Percentiles rank a stretch among this genome's conserved stretches.
Conservation (phyloP, 179 eudicot species). For the Beta lomatogona region DNA sequence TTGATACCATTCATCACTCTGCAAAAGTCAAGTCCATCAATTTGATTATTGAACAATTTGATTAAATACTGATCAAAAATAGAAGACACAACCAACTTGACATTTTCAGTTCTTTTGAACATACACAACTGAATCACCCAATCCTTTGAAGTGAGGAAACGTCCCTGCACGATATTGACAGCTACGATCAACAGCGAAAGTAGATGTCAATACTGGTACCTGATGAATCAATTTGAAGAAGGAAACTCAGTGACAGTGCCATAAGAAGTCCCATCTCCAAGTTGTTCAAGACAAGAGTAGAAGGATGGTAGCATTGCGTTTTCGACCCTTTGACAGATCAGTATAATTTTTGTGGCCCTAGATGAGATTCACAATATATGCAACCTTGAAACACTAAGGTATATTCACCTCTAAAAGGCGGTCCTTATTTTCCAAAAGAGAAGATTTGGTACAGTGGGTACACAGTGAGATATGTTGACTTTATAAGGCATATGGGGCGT, state of each 20-base stretch:
- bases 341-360: no score
- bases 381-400: no score
- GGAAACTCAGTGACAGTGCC: no score
- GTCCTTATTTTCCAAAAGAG: no score
- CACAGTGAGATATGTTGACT: no score
- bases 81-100: conserved; percentile 4
- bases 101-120: conserved; percentile 28
- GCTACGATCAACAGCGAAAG: conserved; percentile 73
- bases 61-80: conserved; percentile 10
- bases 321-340: no score
- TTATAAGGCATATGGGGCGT: no score
- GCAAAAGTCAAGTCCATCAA: conserved; percentile 28
- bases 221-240: conserved; percentile 34
- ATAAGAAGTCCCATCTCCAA: not conserved
- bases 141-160: conserved; percentile 91
- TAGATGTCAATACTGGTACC: conserved; percentile 96
- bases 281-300: no score
- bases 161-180: conserved; percentile 86
- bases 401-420: no score
- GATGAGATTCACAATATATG: no score
- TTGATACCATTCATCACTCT: conserved; percentile 99
- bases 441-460: no score
- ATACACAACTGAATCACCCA: conserved; percentile 89
- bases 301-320: no score
- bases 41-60: conserved; percentile 23